Conservation (phyloP, 257 asterid genomes). For the Solanum tarapatanum region DNA sequence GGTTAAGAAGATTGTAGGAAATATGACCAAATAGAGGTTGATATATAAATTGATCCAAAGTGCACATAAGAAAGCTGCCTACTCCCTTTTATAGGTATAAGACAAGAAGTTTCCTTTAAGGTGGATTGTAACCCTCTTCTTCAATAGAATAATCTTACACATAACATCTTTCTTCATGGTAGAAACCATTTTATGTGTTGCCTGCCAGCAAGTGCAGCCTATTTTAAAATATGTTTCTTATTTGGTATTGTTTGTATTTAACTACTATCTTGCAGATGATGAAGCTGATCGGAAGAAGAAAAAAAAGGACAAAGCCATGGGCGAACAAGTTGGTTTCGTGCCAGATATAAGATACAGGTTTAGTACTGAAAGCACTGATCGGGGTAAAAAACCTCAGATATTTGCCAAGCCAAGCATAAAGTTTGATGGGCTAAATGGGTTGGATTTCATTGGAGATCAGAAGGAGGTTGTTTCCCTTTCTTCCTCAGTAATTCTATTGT, state of each 20-base stretch:
- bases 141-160: background rate
- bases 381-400: constrained; percentile 36
- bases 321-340: constrained; percentile 37
- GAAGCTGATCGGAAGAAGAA: constrained; percentile 78
- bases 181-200: background rate
- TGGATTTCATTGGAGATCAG: constrained; percentile 28
- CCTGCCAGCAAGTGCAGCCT: background rate
- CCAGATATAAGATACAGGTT: constrained; percentile 30
- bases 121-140: background rate
- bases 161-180: background rate
- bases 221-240: background rate
- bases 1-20: background rate
- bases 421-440: constrained; percentile 29
- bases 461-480: constrained; percentile 40
- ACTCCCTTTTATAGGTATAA: background rate
- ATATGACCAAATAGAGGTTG: background rate
- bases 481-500: background rate
- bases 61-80: background rate
- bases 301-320: constrained; percentile 47
- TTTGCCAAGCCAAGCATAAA: constrained; percentile 37
- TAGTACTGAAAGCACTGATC: constrained; percentile 42
- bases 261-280: constrained; percentile 43
- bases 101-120: background rate
- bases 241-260: background rate
- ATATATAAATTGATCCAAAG: background rate